Conservation (phyloP, 257 asterid genomes). For the Solanum etuberosum region DNA sequence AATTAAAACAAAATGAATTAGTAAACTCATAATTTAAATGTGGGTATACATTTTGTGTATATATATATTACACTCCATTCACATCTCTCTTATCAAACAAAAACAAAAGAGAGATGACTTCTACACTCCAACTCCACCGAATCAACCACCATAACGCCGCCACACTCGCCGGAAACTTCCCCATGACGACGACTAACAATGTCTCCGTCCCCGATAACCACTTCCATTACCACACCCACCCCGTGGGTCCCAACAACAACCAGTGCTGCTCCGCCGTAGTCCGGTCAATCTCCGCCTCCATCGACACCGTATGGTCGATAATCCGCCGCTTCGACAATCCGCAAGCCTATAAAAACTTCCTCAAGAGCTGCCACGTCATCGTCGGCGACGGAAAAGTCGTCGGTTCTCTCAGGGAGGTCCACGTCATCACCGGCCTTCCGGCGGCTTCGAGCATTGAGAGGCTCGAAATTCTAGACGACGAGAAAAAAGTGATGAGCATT, state of each 20-base stretch:
- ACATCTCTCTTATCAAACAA: neutral
- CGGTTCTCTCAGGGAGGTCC: slow-evolving; percentile 70
- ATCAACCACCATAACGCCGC: slow-evolving; percentile 23
- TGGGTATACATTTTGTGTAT: neutral
- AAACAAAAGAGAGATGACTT: slow-evolving; percentile 17
- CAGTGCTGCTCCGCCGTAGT: slow-evolving; percentile 72
- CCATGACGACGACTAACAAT: neutral
- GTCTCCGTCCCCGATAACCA: slow-evolving; percentile 6
- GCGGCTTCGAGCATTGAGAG: slow-evolving; percentile 69
- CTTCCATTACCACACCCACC: slow-evolving; percentile 51
- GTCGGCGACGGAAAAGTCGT: slow-evolving; percentile 58
- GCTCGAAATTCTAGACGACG: slow-evolving; percentile 65
- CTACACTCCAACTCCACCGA: slow-evolving; percentile 48
- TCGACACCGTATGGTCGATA: slow-evolving; percentile 60
- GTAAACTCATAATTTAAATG: neutral
- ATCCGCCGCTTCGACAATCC: slow-evolving; percentile 81
- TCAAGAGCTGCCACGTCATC: slow-evolving; percentile 63
- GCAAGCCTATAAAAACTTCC: slow-evolving; percentile 62
- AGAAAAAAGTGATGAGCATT: slow-evolving; percentile 61
- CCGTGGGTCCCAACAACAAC: slow-evolving; percentile 20
- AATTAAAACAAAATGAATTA: no score
- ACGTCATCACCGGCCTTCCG: slow-evolving; percentile 76
- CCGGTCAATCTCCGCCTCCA: slow-evolving; percentile 36
- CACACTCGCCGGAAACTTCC: slow-evolving; percentile 3
- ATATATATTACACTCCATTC: neutral